Conservation (phyloP, 106 monocot species). For the Dendrobium catenatum region DNA sequence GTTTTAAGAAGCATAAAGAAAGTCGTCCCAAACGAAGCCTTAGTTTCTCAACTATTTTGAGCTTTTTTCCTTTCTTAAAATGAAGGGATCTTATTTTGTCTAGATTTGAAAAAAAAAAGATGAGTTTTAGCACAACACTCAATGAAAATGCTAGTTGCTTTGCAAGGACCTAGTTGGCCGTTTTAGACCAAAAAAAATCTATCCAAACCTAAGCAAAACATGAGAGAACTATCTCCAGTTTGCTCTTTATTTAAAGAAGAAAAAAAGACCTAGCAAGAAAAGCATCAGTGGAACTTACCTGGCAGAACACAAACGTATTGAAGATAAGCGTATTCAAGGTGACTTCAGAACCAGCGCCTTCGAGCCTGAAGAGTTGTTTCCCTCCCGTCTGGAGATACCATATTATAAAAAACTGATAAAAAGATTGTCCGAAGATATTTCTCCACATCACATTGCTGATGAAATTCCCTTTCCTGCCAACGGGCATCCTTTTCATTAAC, state of each 20-base stretch:
- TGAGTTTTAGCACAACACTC: no score
- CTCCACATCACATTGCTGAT: conserved; percentile 96
- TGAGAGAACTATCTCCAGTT: neutral
- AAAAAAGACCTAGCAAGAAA: neutral
- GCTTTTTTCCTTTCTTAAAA: no score
- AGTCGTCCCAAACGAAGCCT: no score
- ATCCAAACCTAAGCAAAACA: neutral
- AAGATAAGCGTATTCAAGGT: conserved; percentile 84
- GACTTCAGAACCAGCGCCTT: conserved; percentile 50
- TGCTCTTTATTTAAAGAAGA: neutral
- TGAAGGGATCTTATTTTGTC: no score
- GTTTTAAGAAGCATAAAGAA: no score
- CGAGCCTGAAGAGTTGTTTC: conserved; percentile 49
- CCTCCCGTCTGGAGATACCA: conserved; percentile 89
- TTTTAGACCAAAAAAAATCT: neutral
- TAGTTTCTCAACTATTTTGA: no score
- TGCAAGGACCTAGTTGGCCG: no score
- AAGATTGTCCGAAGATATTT: conserved; percentile 76
- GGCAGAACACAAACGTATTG: conserved; percentile 93
- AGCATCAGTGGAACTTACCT: conserved; percentile 40
- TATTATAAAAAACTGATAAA: conserved; percentile 79
- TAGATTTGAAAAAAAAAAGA: no score
- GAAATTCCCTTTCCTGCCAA: conserved; percentile 80
- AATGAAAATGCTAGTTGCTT: no score
- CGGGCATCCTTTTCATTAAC: conserved; percentile 78